Evolutionary conservation across 768 basidiomycete genomes (phyloP).

Genomic region (Tylopilus sp.): DNA sequence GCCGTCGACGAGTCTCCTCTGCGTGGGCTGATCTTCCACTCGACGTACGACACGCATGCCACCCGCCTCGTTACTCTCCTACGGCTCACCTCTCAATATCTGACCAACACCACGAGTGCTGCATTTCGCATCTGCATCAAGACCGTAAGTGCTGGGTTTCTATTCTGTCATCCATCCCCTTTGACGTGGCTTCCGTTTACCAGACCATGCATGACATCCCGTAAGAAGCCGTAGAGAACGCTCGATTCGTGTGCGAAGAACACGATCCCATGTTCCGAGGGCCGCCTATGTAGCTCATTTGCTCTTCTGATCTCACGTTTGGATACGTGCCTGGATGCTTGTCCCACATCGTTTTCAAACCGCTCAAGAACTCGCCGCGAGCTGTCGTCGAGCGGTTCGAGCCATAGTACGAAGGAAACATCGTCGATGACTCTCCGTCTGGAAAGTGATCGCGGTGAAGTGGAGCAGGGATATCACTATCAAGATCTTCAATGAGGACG

Average conservation of each 20-base stretch:
- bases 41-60: no score
- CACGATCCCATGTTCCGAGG: constrained; percentile 95
- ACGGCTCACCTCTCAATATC: no score
- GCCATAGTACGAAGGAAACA: constrained; percentile 61
- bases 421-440: neutral
- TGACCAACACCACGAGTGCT: no score
- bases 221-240: constrained; percentile 97
- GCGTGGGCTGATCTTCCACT: no score
- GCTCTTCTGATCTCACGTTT: constrained; percentile 81
- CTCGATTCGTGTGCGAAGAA: constrained; percentile 90
- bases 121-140: constrained; percentile 93
- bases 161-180: neutral
- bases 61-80: no score
- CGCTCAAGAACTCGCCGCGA: constrained; percentile 94
- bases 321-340: constrained; percentile 96
- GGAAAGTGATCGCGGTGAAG: constrained; percentile 72
- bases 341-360: constrained; percentile 94
- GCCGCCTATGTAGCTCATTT: constrained; percentile 94
- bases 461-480: constrained; percentile 99
- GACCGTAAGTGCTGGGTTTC: constrained; percentile 51
- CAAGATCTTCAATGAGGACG: constrained; percentile 98
- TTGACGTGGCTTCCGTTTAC: neutral
- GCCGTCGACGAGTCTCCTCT: no score
- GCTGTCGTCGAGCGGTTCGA: constrained; percentile 94
- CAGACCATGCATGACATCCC: constrained; percentile 95